These are phyloP conservation scores for Acanthamoeba culbertsoni DNA, from an alignment of 208 protist species.

Conservation along the genomic window DNA sequence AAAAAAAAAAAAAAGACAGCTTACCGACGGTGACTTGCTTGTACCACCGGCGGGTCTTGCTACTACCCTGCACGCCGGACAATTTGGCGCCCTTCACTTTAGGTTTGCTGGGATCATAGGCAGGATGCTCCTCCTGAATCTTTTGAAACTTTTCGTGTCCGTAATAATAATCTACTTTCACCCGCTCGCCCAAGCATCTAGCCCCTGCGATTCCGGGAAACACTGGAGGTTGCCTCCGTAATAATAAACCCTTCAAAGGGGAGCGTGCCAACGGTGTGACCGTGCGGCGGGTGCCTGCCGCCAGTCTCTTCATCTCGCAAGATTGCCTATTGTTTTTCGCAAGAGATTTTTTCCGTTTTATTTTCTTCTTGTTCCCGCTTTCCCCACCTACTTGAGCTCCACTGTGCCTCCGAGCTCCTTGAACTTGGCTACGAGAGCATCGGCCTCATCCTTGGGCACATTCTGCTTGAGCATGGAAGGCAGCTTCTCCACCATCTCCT, in stretches of 20 bases:
- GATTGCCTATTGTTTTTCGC: too few relatives aligned
- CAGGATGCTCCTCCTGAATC: background rate
- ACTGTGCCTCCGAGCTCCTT: conserved; percentile 57
- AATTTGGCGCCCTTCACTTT: conserved; percentile 14
- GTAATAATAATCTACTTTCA: conserved; percentile 44
- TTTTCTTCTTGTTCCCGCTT: too few relatives aligned
- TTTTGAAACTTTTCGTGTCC: conserved; percentile 29
- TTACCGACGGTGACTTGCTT: conserved; percentile 15
- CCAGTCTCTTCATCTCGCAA: too few relatives aligned
- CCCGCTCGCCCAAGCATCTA: background rate
- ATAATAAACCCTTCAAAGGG: too few relatives aligned
- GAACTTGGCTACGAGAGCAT: conserved; percentile 51
- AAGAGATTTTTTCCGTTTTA: too few relatives aligned
- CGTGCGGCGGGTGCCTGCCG: too few relatives aligned
- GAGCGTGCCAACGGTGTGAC: too few relatives aligned
- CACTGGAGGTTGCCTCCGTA: too few relatives aligned
- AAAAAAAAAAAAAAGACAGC: background rate
- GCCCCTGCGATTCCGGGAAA: too few relatives aligned
- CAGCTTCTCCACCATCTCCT: conserved; percentile 64
- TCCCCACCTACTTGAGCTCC: conserved; percentile 60
- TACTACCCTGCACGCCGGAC: background rate
- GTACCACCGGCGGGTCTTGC: conserved; percentile 36
- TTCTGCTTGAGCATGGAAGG: conserved; percentile 56
- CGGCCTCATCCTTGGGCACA: conserved; percentile 52
- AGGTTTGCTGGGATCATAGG: background rate